Evolutionary conservation across 2,329 filamentous ascomycete genomes (phyloP), one percentile per base, ranked within the genome.

Genomic region (Lasiodiplodia theobromae): DNA sequence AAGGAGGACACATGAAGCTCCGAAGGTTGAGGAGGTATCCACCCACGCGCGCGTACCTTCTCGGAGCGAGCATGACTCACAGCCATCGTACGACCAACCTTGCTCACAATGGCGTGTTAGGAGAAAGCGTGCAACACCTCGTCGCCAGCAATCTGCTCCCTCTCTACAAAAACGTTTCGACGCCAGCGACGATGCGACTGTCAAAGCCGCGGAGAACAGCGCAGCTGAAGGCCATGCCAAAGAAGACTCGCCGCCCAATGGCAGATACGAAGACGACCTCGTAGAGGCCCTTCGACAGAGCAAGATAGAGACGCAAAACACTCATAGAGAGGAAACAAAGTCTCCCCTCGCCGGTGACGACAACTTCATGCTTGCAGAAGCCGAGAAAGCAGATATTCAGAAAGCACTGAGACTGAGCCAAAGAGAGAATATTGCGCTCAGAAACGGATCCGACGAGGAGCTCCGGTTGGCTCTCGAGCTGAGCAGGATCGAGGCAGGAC

Each of bases 211-310:
- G 7, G 16, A n/a, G 34, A 38, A 49, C 57, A 21, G 5, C 34
- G 28, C 14, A 12, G 18, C 51, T 14, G 28, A 53, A 53, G 3
- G 18, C 7, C 40, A 44, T 18, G 16, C 8, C 51, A 18, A 58
- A n/a, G 34, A 25, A 23, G 44, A 47, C 21, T 14, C 21, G 10
- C 25, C 23, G 34, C 54, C 23, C 21, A 34, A 40, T 18, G 34
- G 54, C 37, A 53, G 14, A 47, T 64, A 64, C 16, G 47, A 64
- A 31, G 60, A 52, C 60, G 60, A 64, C 28, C 44, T 64, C 37
- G 60, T 25, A 49, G 44, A 64, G 37, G 60, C 47, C 6, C 31
- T 52, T 37, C 28, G 44, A 31, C 31, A n/a, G 12, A 64, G 60
- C 60, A 64, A 64, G n/a, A 21, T 64, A 52, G 60, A 37, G 12